A percentile compares a stretch with the other conserved stretches of the same genome.
These are phyloP conservation scores for Thermomyces lanuginosus DNA, from an alignment of 2,329 filamentous ascomycete genomes.

Conservation along the genomic window DNA sequence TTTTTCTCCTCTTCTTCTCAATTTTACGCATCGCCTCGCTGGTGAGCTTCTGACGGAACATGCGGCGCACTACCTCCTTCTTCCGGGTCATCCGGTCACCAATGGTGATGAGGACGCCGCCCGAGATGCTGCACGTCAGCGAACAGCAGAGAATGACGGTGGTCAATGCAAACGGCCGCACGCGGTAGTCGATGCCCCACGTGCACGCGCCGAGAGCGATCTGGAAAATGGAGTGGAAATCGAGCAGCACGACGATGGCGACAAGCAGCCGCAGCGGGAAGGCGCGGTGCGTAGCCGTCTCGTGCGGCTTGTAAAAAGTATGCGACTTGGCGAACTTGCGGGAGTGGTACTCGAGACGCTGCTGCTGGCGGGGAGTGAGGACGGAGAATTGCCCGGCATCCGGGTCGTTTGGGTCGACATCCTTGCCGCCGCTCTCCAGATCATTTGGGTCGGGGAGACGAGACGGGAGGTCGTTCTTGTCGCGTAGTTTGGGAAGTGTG, in stretches of 20 bases:
- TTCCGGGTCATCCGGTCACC: slow-evolving; percentile 65
- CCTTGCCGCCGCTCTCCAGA: slow-evolving; percentile 28
- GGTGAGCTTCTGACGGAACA: slow-evolving; percentile 63
- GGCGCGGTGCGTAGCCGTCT: slow-evolving; percentile 64
- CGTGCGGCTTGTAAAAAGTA: slow-evolving; percentile 78
- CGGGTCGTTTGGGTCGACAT: slow-evolving; percentile 28
- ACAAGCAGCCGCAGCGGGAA: slow-evolving; percentile 62
- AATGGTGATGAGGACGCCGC: slow-evolving; percentile 58
- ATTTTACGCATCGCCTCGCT: slow-evolving; percentile 44
- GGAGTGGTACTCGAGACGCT: slow-evolving; percentile 58
- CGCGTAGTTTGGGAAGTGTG: slow-evolving; percentile 43
- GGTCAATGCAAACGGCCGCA: slow-evolving; percentile 54
- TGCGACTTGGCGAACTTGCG: slow-evolving; percentile 66
- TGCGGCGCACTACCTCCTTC: slow-evolving; percentile 65
- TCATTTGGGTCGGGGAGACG: slow-evolving; percentile 27
- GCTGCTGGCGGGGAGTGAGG: slow-evolving; percentile 49
- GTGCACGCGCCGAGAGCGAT: slow-evolving; percentile 64
- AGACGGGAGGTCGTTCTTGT: slow-evolving; percentile 53
- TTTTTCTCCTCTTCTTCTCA: slow-evolving; percentile 32
- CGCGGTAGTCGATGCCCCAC: slow-evolving; percentile 58
- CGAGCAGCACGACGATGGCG: slow-evolving; percentile 60
- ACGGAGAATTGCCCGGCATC: slow-evolving; percentile 45
- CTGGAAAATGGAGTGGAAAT: slow-evolving; percentile 64
- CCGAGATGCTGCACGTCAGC: slow-evolving; percentile 61
- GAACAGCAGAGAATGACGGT: slow-evolving; percentile 67